Evolutionary conservation across 345 rosid species (phyloP), one percentile per base, ranked within the genome.

Genomic region (Gossypium turneri): DNA sequence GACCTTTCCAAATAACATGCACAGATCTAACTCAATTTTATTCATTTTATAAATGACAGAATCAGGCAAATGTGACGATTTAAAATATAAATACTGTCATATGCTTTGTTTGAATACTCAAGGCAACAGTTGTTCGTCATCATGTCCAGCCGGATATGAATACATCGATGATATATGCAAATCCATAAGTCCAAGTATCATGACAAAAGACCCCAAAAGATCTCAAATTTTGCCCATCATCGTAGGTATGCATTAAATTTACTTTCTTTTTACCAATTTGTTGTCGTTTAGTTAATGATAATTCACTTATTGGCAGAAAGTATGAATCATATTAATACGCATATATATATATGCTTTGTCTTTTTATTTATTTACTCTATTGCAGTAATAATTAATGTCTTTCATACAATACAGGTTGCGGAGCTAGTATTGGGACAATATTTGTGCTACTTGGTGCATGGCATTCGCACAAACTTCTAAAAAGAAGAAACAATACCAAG

Each of bases 401-500:
- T 7, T 10, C 20, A 20, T 20, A 20, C 50, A 45, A 20, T 45
- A 66, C 50, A 67, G 71, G 10, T 45, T 5, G 17, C 6, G 7
- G n/a, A 44, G 38, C 67, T 12, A 20, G 38, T 22, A 22, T 45
- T 12, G 55, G 55, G 55, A 22, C 71, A 12, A 2, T 12, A 22
- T 6, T 47, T 67, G 4, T 20, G 7, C 17, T 67, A 12, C 71
- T 66, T 44, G 55, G 61, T 22, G 10, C 38, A 7, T 73, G 55
- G 68, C 4, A 13, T 24, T 0, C 22, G 38, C 58, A 57, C 61
- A 73, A 63, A 34, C 4, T 25, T 2, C 16, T 48, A 3, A 50
- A 22, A 45, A 78, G 62, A 59, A 73, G 80, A n/a, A 41, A 17
- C 7, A 51, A 38, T 3, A 41, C 43, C 45, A 48, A 38, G 24